These are phyloP conservation scores for Cordyceps tenuipes DNA, from an alignment of 2,329 filamentous ascomycete genomes.

Conservation along the genomic window DNA sequence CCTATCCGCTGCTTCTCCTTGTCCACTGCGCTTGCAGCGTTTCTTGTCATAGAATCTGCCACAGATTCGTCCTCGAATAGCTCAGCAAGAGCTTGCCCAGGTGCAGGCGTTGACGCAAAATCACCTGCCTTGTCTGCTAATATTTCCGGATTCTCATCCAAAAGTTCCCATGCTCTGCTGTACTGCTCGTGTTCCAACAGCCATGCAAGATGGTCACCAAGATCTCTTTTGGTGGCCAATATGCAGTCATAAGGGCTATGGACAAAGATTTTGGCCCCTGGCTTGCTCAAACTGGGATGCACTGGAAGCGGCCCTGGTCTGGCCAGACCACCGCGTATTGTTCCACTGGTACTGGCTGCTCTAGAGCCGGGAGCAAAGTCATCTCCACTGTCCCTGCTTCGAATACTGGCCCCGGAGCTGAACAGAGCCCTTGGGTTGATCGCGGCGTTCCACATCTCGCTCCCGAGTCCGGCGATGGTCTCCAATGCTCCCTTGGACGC, in stretches of 20 bases:
- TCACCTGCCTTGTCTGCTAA: constrained; percentile 34
- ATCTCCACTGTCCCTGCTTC: constrained; percentile 52
- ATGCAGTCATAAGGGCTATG: constrained; percentile 96
- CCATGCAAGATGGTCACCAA: constrained; percentile 80
- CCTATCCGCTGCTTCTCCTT: constrained; percentile 87
- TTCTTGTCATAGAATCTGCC: constrained; percentile 50
- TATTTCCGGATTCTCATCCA: constrained; percentile 80
- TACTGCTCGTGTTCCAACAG: constrained; percentile 74
- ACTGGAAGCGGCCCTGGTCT: constrained; percentile 27
- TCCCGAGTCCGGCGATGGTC: constrained; percentile 60
- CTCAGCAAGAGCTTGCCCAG: constrained; percentile 41
- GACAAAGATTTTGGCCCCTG: constrained; percentile 71
- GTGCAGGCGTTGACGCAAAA: constrained; percentile 22
- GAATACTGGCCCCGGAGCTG: constrained; percentile 74
- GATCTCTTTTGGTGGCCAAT: constrained; percentile 78
- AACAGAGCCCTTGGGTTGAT: constrained; percentile 83
- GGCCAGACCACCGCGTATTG: constrained; percentile 20
- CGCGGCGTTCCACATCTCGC: constrained; percentile 83
- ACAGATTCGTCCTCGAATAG: constrained; percentile 62
- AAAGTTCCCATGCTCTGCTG: constrained; percentile 76
- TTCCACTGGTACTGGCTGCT: constrained; percentile 27
- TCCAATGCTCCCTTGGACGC: constrained; percentile 68
- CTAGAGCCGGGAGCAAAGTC: constrained; percentile 41
- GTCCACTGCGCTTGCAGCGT: constrained; percentile 58
- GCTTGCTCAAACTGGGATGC: constrained; percentile 47